phyloP scores from a whole-genome alignment of 2,329 filamentous ascomycete genomes.

The Lachnum nothofagi region DNA sequence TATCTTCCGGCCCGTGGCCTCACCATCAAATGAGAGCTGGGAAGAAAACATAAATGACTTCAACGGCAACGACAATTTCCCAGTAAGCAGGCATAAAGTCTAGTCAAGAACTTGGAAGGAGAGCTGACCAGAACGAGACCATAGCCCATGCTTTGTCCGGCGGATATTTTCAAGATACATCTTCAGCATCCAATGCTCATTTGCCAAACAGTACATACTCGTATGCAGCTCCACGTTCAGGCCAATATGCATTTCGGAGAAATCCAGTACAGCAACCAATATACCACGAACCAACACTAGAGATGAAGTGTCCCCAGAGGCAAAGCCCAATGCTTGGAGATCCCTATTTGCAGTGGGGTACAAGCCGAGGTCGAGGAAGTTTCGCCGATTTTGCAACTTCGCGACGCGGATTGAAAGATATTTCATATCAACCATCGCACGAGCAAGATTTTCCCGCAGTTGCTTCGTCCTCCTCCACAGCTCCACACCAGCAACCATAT shows the following conservation, averaged over 20 bases:
- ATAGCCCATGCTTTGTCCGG: slow-evolving; percentile 13
- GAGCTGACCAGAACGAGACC: slow-evolving; percentile 18
- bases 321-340: slow-evolving; percentile 20
- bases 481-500: slow-evolving; percentile 9
- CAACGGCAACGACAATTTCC: slow-evolving; percentile 20
- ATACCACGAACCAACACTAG: slow-evolving; percentile 11
- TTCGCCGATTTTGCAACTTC: slow-evolving; percentile 21
- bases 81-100: slow-evolving; percentile 17
- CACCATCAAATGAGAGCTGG: slow-evolving; percentile 18
- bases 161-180: slow-evolving; percentile 21
- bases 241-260: slow-evolving; percentile 10
- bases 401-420: slow-evolving; percentile 14
- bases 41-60: slow-evolving; percentile 24
- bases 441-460: slow-evolving; percentile 4
- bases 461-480: slow-evolving; percentile 2
- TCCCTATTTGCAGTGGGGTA: slow-evolving; percentile 21
- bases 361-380: slow-evolving; percentile 16
- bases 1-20: slow-evolving; percentile 19
- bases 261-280: slow-evolving; percentile 9
- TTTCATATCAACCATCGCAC: slow-evolving; percentile 7
- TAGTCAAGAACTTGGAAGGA: background rate
- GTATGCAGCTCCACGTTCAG: slow-evolving; percentile 12
- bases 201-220: slow-evolving; percentile 8
- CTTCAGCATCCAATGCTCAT: background rate
- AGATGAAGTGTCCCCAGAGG: slow-evolving; percentile 15